A percentile compares a stretch with the other conserved stretches of the same genome.
Evolutionary conservation across 78 protist genomes (phyloP).

Genomic region (Monosiga brevicollis): DNA sequence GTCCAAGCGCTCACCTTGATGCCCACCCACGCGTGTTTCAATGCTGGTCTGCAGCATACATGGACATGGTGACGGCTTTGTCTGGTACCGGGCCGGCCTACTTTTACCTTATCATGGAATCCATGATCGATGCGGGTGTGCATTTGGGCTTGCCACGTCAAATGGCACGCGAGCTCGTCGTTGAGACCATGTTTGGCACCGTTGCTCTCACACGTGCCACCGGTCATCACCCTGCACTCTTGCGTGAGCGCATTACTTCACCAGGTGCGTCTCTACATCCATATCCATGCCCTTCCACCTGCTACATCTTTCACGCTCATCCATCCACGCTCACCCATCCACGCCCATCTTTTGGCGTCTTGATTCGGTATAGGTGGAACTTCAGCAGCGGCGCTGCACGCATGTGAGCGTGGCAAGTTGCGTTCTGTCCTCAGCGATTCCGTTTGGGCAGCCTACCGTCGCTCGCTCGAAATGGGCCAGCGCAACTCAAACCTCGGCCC

Average conservation of each 20-base stretch:
- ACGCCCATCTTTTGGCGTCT: no score
- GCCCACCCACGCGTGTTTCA: not conserved
- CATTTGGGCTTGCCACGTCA: conserved; percentile 12
- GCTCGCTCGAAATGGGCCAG: conserved; percentile 4
- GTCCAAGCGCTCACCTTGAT: not conserved
- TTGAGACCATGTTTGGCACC: conserved; percentile 5
- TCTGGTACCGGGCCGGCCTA: conserved; percentile 20
- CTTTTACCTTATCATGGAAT: not conserved
- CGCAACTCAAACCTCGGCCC: not conserved
- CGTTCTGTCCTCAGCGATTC: not conserved
- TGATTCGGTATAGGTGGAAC: no score
- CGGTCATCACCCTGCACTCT: not conserved
- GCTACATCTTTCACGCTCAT: no score
- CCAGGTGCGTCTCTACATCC: no score
- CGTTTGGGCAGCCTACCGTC: conserved; percentile 11
- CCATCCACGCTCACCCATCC: no score
- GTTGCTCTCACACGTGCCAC: not conserved
- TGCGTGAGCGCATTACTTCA: conserved; percentile 7
- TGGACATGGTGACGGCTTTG: conserved; percentile 25
- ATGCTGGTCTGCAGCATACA: not conserved
- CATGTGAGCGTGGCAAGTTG: not conserved
- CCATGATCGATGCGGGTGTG: conserved; percentile 16
- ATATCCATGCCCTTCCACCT: no score
- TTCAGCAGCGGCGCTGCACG: conserved; percentile 21
- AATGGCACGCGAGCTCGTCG: not conserved